These are phyloP conservation scores for Yamadazyma scolyti DNA, from an alignment of 805 yeast genomes.

Conservation along the genomic window DNA sequence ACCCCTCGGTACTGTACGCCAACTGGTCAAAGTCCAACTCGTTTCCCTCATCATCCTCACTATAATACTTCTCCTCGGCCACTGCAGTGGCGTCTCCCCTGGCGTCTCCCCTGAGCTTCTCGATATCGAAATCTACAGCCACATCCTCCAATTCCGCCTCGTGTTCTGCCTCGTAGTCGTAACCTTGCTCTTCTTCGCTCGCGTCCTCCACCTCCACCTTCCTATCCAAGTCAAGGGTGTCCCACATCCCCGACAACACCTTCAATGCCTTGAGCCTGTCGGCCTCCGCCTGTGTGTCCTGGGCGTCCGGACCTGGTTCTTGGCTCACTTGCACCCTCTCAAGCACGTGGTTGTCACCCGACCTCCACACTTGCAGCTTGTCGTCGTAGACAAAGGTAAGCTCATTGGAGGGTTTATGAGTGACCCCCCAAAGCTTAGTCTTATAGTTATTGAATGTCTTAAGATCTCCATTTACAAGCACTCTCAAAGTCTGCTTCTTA, in stretches of 20 bases:
- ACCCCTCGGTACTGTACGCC: conserved; percentile 17
- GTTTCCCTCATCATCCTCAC: conserved; percentile 40
- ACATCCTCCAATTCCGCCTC: no score
- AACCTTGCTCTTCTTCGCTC: no score
- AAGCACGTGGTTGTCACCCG: conserved; percentile 73
- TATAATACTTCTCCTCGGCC: conserved; percentile 28
- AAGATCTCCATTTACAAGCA: conserved; percentile 53
- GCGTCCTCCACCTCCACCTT: conserved; percentile 34
- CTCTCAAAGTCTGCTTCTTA: conserved; percentile 61
- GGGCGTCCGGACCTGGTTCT: conserved; percentile 11
- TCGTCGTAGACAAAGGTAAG: conserved; percentile 59
- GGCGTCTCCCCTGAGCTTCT: conserved; percentile 32
- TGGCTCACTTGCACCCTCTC: no score
- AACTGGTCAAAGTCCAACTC: conserved; percentile 31
- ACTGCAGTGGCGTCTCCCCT: conserved; percentile 33
- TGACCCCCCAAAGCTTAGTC: conserved; percentile 91
- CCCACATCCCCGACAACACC: conserved; percentile 33
- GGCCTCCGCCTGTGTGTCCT: conserved; percentile 2
- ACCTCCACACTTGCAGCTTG: conserved; percentile 77
- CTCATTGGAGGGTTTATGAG: conserved; percentile 57
- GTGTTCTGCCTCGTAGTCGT: no score
- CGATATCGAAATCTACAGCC: conserved; percentile 30
- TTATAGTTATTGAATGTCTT: conserved; percentile 60
- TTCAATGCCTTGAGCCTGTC: conserved; percentile 26
- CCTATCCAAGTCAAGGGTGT: conserved; percentile 30